phyloP scores from a whole-genome alignment of 1,284 basidiomycete species.

The Malassezia pachydermatis region DNA sequence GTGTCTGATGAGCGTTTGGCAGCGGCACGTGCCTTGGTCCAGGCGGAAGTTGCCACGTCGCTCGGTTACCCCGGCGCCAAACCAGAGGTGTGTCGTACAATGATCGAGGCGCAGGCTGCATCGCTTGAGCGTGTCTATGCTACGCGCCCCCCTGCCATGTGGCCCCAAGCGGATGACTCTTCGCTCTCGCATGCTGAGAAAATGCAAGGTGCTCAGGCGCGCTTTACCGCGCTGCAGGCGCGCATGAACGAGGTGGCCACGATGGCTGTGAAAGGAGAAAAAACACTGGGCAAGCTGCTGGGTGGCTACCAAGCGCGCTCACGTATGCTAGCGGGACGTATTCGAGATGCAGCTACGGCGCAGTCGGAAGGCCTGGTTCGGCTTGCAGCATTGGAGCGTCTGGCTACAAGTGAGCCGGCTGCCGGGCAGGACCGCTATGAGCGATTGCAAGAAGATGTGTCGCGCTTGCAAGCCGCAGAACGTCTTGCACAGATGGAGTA shows the following conservation, averaged over 20 bases:
- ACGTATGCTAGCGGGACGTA: conserved; percentile 56
- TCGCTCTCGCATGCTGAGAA: background rate
- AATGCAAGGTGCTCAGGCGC: conserved; percentile 54
- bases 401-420: conserved; percentile 30
- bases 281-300: conserved; percentile 74
- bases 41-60: conserved; percentile 65
- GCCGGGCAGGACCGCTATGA: conserved; percentile 31
- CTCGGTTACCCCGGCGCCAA: conserved; percentile 77
- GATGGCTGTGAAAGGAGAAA: conserved; percentile 76
- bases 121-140: background rate
- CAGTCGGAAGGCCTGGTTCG: conserved; percentile 25
- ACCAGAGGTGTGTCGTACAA: conserved; percentile 48
- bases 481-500: conserved; percentile 29
- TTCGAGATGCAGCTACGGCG: conserved; percentile 20
- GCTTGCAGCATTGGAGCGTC: conserved; percentile 27
- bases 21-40: conserved; percentile 63
- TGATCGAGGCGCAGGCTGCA: conserved; percentile 52
- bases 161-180: too few relatives aligned
- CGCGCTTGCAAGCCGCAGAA: conserved; percentile 26
- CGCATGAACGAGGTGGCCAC: conserved; percentile 70
- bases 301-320: conserved; percentile 82
- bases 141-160: background rate
- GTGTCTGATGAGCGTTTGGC: conserved; percentile 70
- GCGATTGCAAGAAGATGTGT: conserved; percentile 30
- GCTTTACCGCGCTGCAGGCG: conserved; percentile 59